phyloP scores from a whole-genome alignment of 257 asterid species.

The Solanum rostratum region DNA sequence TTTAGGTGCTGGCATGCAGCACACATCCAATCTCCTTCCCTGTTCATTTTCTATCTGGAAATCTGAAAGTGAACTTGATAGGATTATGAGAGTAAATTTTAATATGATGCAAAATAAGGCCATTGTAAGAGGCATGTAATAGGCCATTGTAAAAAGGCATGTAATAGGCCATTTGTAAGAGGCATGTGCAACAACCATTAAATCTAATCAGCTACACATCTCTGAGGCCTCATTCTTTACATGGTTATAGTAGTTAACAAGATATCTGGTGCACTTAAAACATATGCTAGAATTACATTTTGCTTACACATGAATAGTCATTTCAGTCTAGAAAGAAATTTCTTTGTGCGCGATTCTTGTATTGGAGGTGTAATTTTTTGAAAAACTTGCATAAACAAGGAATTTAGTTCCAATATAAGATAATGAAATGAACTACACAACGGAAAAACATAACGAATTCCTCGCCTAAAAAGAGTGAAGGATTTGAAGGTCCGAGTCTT shows the following conservation, averaged over 20 bases:
- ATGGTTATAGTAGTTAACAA: neutral
- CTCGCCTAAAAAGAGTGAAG: neutral
- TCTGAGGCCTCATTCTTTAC: neutral
- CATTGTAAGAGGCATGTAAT: neutral
- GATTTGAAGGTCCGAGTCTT: neutral
- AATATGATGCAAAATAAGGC: neutral
- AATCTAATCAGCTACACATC: neutral
- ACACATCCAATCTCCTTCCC: constrained; percentile 47
- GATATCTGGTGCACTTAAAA: neutral
- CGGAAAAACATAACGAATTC: neutral
- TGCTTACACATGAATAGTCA: neutral
- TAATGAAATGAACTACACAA: neutral
- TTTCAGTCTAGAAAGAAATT: neutral
- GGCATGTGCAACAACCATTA: neutral
- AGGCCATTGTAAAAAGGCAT: neutral
- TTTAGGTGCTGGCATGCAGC: constrained; percentile 74
- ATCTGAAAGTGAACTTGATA: neutral
- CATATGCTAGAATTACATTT: neutral
- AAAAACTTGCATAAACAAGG: neutral
- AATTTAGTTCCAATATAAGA: neutral
- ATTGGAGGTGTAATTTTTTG: neutral
- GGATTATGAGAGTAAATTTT: neutral
- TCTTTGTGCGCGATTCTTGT: neutral
- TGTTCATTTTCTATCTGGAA: neutral
- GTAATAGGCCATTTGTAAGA: neutral